Conservation (phyloP, 148 eudicot species). For the Selenicereus undatus region DNA sequence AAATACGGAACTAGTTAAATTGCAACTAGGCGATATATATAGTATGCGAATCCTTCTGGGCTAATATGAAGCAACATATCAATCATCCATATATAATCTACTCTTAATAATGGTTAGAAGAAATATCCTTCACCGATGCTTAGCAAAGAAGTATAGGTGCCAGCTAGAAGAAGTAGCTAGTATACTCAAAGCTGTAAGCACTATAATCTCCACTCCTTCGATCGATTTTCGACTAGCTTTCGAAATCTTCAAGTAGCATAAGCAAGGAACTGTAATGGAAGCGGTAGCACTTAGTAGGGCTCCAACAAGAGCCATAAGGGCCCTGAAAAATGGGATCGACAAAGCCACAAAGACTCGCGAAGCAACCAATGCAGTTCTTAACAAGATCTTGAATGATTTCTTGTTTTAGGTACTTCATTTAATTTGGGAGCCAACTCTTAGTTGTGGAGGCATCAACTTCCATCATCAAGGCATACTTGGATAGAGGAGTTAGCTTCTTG, state of each 20-base stretch:
- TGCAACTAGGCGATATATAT: too few relatives aligned
- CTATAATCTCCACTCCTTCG: slow-evolving; percentile 35
- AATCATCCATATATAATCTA: too few relatives aligned
- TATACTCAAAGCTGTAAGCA: slow-evolving; percentile 35
- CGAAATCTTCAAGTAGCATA: too few relatives aligned
- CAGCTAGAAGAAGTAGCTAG: slow-evolving; percentile 32
- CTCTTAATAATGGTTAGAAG: too few relatives aligned
- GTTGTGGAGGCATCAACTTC: slow-evolving; percentile 30
- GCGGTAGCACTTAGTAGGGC: slow-evolving; percentile 47
- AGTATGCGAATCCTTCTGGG: too few relatives aligned
- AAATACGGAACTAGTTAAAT: too few relatives aligned
- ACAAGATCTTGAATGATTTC: slow-evolving; percentile 14
- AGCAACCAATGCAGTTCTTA: slow-evolving; percentile 33
- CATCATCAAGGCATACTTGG: slow-evolving; percentile 47
- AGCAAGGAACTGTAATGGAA: slow-evolving; percentile 59
- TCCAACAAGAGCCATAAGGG: slow-evolving; percentile 62
- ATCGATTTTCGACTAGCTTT: slow-evolving; percentile 21
- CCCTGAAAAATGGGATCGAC: slow-evolving; percentile 48
- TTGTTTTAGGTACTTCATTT: slow-evolving; percentile 14
- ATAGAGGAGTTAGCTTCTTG: slow-evolving; percentile 30
- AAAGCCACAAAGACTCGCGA: slow-evolving; percentile 40
- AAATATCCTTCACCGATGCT: slow-evolving; percentile 27
- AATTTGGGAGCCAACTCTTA: too few relatives aligned
- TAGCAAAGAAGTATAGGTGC: slow-evolving; percentile 49
- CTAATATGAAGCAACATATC: too few relatives aligned